These are phyloP conservation scores for Gossypium lobatum DNA, from an alignment of 441 rosid genomes.

Conservation along the genomic window DNA sequence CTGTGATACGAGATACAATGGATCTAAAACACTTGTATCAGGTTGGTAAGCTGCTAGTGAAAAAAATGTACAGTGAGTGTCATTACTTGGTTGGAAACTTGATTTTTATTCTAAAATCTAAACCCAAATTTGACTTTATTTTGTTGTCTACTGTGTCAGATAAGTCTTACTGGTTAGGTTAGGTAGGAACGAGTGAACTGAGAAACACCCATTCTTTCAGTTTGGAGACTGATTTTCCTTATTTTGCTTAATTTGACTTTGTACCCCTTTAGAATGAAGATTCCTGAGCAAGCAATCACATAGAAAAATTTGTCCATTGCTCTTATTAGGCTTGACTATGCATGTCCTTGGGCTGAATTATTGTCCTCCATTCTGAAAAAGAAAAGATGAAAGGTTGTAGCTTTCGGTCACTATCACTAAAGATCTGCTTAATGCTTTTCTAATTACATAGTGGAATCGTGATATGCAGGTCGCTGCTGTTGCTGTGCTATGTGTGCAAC, in stretches of 20 bases:
- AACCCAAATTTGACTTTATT: not conserved
- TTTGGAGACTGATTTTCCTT: not conserved
- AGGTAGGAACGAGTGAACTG: slow-evolving; percentile 9
- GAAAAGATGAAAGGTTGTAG: not conserved
- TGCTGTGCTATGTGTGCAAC: slow-evolving; percentile 87
- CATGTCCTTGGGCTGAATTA: not conserved
- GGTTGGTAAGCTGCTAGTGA: slow-evolving; percentile 33
- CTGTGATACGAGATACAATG: slow-evolving; percentile 68
- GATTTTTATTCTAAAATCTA: not conserved
- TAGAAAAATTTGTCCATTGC: not conserved
- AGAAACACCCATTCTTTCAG: slow-evolving; percentile 1
- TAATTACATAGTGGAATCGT: not conserved
- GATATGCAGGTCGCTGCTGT: slow-evolving; percentile 83
- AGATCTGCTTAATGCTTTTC: not conserved
- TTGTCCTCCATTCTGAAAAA: not conserved
- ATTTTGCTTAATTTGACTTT: not conserved
- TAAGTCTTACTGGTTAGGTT: slow-evolving; percentile 2
- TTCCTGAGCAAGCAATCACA: not conserved
- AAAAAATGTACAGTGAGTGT: not conserved
- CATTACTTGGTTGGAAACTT: not conserved
- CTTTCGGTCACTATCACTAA: not conserved
- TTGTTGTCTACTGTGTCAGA: not conserved
- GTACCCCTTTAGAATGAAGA: not conserved
- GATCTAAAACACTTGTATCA: slow-evolving; percentile 90
- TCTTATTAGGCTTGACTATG: slow-evolving; percentile 12